Evolutionary conservation across 768 basidiomycete genomes (phyloP).

Genomic region (Collybia sp.): DNA sequence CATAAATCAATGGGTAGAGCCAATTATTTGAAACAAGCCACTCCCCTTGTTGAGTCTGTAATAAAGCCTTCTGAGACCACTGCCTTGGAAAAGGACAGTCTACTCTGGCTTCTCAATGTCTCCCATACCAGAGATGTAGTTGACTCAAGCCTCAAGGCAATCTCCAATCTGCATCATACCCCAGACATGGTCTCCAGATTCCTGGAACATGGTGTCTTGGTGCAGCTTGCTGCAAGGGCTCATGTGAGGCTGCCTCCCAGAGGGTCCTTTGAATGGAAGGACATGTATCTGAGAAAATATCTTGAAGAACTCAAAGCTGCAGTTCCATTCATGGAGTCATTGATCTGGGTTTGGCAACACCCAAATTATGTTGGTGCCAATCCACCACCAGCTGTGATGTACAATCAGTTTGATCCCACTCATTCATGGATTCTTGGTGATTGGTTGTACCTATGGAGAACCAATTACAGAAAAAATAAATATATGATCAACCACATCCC

Average conservation of each 20-base stretch:
- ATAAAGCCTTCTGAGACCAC: background rate
- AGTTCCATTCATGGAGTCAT: background rate
- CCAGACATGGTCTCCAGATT: background rate
- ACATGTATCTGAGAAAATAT: background rate
- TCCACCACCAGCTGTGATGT: background rate
- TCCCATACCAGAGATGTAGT: background rate
- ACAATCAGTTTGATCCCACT: background rate
- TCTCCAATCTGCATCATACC: background rate
- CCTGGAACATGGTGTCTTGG: background rate
- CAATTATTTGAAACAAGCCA: background rate
- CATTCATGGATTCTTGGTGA: slow-evolving; percentile 2
- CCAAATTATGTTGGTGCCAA: background rate
- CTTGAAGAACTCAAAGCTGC: background rate
- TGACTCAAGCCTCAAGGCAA: background rate
- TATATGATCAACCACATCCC: background rate
- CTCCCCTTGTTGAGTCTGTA: background rate
- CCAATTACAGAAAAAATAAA: background rate
- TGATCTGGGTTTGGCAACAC: slow-evolving; percentile 1
- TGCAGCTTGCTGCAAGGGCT: background rate
- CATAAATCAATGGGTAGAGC: background rate
- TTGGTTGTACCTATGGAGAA: slow-evolving; percentile 3
- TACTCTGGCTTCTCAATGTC: background rate
- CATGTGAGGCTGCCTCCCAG: background rate
- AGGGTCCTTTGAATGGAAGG: background rate
- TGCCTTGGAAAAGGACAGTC: background rate